These are phyloP conservation scores for Myxozyma nipponensis DNA, from an alignment of 805 yeast genomes.

Conservation along the genomic window DNA sequence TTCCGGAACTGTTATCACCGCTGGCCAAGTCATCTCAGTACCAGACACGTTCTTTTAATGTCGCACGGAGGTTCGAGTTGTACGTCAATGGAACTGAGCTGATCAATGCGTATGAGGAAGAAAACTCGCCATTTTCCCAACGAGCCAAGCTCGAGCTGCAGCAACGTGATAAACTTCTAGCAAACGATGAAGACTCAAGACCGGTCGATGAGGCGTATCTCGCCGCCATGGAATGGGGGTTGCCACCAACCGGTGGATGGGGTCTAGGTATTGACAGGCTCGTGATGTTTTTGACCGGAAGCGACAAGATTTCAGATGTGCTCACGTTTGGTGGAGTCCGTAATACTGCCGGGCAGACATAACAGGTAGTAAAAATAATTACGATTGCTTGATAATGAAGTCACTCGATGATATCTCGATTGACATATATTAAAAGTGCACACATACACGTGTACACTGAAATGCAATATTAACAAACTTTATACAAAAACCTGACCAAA, in stretches of 20 bases:
- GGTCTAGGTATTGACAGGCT: constrained; percentile 92
- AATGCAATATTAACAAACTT: no score
- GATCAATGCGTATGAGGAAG: constrained; percentile 94
- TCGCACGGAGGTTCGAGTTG: constrained; percentile 76
- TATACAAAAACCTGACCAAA: no score
- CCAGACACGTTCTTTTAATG: constrained; percentile 38
- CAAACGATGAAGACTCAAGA: constrained; percentile 57
- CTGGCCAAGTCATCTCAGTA: constrained; percentile 61
- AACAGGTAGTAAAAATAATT: no score
- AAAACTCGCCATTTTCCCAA: constrained; percentile 80
- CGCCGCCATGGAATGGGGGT: constrained; percentile 79
- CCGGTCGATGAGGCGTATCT: constrained; percentile 71
- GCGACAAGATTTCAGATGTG: constrained; percentile 68
- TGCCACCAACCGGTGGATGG: constrained; percentile 99
- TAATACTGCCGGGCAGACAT: constrained; percentile 61
- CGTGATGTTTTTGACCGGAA: constrained; percentile 68
- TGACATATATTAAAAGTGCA: no score
- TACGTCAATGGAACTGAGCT: constrained; percentile 77
- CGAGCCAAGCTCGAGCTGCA: constrained; percentile 59
- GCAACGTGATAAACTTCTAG: constrained; percentile 45
- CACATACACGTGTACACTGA: no score
- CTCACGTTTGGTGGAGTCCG: constrained; percentile 68
- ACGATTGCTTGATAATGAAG: no score
- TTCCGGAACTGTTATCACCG: constrained; percentile 84
- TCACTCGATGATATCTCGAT: no score